Evolutionary conservation across 2,329 filamentous ascomycete genomes (phyloP).

Genomic region (Fusarium stilboides): DNA sequence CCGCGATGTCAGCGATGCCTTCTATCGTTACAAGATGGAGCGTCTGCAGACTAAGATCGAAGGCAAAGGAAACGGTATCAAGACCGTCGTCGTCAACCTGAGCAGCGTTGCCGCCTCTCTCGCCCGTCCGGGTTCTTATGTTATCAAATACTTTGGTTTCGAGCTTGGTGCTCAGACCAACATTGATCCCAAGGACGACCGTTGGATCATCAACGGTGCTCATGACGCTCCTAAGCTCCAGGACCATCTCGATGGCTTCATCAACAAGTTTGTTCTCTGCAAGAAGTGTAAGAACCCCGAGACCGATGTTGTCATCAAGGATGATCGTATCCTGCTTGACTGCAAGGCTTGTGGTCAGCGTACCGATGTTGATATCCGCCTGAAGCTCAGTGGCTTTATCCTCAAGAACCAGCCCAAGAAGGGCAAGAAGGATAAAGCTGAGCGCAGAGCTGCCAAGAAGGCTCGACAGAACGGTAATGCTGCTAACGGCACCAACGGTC

Average conservation of each 20-base stretch:
- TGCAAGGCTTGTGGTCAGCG: constrained; percentile 99
- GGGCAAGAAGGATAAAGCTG: constrained; percentile 97
- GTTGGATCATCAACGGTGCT: constrained; percentile 99
- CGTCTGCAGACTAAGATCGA: constrained; percentile 98
- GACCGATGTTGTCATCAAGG: constrained; percentile 96
- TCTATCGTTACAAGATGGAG: constrained; percentile 99
- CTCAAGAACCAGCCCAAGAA: constrained; percentile 94
- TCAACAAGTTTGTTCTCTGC: constrained; percentile 98
- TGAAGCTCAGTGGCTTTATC: constrained; percentile 98
- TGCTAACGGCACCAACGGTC: constrained; percentile 57
- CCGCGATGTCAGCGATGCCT: constrained; percentile 97
- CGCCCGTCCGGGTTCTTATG: constrained; percentile 90
- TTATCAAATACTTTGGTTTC: constrained; percentile 99
- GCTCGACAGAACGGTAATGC: constrained; percentile 79
- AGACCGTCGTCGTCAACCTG: constrained; percentile 97
- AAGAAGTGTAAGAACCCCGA: constrained; percentile 99
- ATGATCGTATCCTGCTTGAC: constrained; percentile 91
- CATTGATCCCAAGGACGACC: constrained; percentile 95
- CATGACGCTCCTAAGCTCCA: constrained; percentile 96
- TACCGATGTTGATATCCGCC: constrained; percentile 89
- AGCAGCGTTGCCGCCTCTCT: constrained; percentile 93
- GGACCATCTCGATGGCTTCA: constrained; percentile 98
- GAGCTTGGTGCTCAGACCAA: constrained; percentile 99
- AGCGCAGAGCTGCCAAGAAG: constrained; percentile 90
- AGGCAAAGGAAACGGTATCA: constrained; percentile 99